Evolutionary conservation across 768 basidiomycete genomes (phyloP).

Genomic region (Podaxis mareebaensis): DNA sequence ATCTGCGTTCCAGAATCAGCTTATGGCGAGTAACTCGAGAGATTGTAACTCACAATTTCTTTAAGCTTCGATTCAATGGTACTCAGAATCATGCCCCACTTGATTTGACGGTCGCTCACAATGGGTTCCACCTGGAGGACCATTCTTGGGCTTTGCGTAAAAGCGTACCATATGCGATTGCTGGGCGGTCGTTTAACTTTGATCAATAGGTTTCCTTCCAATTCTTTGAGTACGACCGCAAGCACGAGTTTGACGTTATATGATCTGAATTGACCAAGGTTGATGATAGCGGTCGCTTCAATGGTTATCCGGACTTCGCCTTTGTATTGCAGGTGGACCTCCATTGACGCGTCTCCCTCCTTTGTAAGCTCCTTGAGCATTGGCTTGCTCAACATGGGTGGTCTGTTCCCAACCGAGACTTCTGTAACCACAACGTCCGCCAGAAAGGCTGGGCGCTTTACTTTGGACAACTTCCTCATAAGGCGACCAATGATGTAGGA

Average conservation of each 20-base stretch:
- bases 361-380: conserved; percentile 97
- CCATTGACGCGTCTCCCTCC: conserved; percentile 90
- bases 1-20: conserved; percentile 55
- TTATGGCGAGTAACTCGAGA: no score
- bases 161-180: conserved; percentile 95
- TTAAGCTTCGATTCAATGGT: conserved; percentile 88
- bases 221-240: conserved; percentile 82
- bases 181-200: conserved; percentile 94
- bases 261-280: conserved; percentile 82
- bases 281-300: conserved; percentile 86
- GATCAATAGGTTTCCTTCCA: conserved; percentile 89
- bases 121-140: conserved; percentile 90
- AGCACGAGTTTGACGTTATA: conserved; percentile 89
- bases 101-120: conserved; percentile 92
- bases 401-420: conserved; percentile 81
- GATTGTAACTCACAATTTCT: conserved; percentile 68
- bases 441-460: conserved; percentile 86
- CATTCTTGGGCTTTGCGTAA: conserved; percentile 87
- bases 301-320: conserved; percentile 90
- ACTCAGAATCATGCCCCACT: conserved; percentile 88
- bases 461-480: conserved; percentile 92
- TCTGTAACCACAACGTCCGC: conserved; percentile 85
- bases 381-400: conserved; percentile 91
- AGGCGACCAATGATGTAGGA: conserved; percentile 81
- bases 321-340: conserved; percentile 81